Percentiles rank a stretch among this genome's conserved stretches.
These are phyloP conservation scores for Phialophora expanda DNA, from an alignment of 2,329 filamentous ascomycete species.

Conservation along the genomic window DNA sequence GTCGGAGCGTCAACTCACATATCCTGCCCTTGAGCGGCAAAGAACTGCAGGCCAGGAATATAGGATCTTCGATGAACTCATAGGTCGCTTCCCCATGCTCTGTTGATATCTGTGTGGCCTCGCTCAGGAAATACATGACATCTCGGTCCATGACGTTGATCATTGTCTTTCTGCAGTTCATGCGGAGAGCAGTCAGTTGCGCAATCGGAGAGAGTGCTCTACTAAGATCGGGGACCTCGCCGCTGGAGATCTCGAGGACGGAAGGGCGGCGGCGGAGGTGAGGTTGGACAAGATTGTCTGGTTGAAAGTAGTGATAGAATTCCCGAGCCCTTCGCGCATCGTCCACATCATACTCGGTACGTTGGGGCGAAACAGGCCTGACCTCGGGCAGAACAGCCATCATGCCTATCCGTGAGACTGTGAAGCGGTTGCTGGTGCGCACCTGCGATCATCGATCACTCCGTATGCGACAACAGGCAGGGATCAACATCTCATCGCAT, in stretches of 20 bases:
- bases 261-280: slow-evolving; percentile 23
- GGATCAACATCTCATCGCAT: slow-evolving; percentile 6
- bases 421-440: background rate
- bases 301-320: slow-evolving; percentile 50
- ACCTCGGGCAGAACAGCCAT: slow-evolving; percentile 11
- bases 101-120: slow-evolving; percentile 51
- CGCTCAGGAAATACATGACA: slow-evolving; percentile 58
- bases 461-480: background rate
- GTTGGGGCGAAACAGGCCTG: background rate
- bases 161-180: slow-evolving; percentile 45
- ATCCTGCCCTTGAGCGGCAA: slow-evolving; percentile 44
- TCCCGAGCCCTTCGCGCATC: slow-evolving; percentile 45
- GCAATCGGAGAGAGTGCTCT: slow-evolving; percentile 25
- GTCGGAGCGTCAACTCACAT: slow-evolving; percentile 43
- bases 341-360: slow-evolving; percentile 12
- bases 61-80: slow-evolving; percentile 42
- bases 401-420: background rate
- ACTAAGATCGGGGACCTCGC: slow-evolving; percentile 24
- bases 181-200: slow-evolving; percentile 28
- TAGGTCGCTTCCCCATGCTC: slow-evolving; percentile 36
- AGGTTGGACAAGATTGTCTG: slow-evolving; percentile 38
- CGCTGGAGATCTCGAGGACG: slow-evolving; percentile 10
- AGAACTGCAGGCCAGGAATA: slow-evolving; percentile 44
- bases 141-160: slow-evolving; percentile 56
- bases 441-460: background rate